phyloP scores from a whole-genome alignment of 768 basidiomycete genomes.

The Neoboletus subvelutipes region DNA sequence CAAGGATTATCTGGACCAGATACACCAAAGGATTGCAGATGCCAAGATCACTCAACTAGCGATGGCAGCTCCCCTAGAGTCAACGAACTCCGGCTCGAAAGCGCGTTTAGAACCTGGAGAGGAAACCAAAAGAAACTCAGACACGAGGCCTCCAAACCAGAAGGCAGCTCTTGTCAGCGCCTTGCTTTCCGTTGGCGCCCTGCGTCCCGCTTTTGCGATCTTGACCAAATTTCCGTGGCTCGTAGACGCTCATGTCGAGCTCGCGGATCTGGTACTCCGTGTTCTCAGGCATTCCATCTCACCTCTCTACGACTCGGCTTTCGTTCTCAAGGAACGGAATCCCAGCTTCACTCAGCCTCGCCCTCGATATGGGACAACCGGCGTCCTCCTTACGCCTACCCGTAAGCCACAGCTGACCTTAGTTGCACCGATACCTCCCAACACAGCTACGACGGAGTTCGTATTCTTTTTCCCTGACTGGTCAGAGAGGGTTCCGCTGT shows the following conservation, averaged over 20 bases:
- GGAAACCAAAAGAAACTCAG: constrained; percentile 35
- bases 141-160: constrained; percentile 61
- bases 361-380: constrained; percentile 59
- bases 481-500: constrained; percentile 67
- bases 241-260: constrained; percentile 73
- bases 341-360: constrained; percentile 63
- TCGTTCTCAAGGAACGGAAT: constrained; percentile 59
- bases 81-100: constrained; percentile 40
- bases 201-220: constrained; percentile 75
- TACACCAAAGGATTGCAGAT: constrained; percentile 62
- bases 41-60: constrained; percentile 77
- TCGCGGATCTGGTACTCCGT: constrained; percentile 86
- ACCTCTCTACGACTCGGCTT: constrained; percentile 55
- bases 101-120: constrained; percentile 40
- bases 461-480: constrained; percentile 92
- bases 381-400: constrained; percentile 48
- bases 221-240: constrained; percentile 85
- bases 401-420: constrained; percentile 71
- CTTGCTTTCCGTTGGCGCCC: constrained; percentile 82
- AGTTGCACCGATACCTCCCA: constrained; percentile 77
- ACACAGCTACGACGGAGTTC: constrained; percentile 71
- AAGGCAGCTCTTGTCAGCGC: constrained; percentile 76
- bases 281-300: constrained; percentile 67
- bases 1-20: constrained; percentile 62
- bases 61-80: constrained; percentile 80